Percentiles rank a stretch among this genome's conserved stretches.
These are phyloP conservation scores for Copromyces sp. DNA, from an alignment of 495 filamentous ascomycete species.

Conservation along the genomic window DNA sequence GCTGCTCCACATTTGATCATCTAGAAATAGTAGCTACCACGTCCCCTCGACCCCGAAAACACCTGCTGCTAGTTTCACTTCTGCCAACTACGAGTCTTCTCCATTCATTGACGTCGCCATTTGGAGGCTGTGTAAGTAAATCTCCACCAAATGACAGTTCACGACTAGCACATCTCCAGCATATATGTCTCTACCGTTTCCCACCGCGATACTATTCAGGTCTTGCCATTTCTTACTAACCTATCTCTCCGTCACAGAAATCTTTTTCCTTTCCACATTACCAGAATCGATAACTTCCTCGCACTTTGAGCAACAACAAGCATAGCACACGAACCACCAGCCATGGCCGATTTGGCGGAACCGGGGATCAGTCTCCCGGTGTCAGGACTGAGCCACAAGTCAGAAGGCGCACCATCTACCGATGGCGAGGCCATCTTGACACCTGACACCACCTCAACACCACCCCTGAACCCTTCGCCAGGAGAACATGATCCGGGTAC, in stretches of 20 bases:
- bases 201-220: neutral
- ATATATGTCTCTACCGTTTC: neutral
- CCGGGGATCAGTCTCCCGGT: slow-evolving; percentile 27
- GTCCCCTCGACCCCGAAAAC: neutral
- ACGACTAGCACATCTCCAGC: neutral
- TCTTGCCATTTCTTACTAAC: neutral
- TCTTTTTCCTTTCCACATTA: neutral
- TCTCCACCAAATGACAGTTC: neutral
- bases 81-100: neutral
- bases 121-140: neutral
- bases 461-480: slow-evolving; percentile 29
- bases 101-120: neutral
- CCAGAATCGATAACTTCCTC: slow-evolving; percentile 10
- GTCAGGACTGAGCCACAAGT: slow-evolving; percentile 23
- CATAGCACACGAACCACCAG: slow-evolving; percentile 23
- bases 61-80: neutral
- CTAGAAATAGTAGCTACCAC: neutral
- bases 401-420: slow-evolving; percentile 28
- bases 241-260: neutral
- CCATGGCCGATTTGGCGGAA: slow-evolving; percentile 38
- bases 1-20: neutral
- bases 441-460: slow-evolving; percentile 29
- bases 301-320: slow-evolving; percentile 27
- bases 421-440: slow-evolving; percentile 35
- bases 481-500: slow-evolving; percentile 33